Evolutionary conservation across 23 red algal genomes (phyloP).

Genomic region (Agarophyton chilense): DNA sequence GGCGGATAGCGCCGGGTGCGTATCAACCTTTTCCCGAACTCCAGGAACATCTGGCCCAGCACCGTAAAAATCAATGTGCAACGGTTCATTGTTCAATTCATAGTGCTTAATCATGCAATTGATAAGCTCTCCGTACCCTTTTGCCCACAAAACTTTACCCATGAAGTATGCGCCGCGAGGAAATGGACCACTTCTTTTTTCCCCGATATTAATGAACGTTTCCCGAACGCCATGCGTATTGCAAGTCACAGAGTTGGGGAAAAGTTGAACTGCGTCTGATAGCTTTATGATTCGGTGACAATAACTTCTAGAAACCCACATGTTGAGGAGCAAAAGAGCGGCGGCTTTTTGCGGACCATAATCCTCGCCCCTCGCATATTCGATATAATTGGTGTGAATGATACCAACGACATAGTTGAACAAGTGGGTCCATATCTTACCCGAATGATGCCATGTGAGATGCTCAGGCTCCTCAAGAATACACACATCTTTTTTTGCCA

Average conservation of each 20-base stretch:
- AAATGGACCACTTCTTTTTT: neutral
- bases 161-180: constrained; percentile 74
- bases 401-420: constrained; percentile 77
- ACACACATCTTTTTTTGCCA: constrained; percentile 46
- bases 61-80: constrained; percentile 72
- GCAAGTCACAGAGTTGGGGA: constrained; percentile 71
- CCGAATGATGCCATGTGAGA: constrained; percentile 84
- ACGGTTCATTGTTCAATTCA: neutral
- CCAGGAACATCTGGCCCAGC: constrained; percentile 63
- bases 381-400: constrained; percentile 88
- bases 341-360: constrained; percentile 40
- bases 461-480: constrained; percentile 93
- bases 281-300: constrained; percentile 84
- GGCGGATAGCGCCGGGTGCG: constrained; percentile 33
- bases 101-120: constrained; percentile 50
- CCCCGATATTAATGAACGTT: constrained; percentile 70
- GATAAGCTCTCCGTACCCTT: constrained; percentile 79
- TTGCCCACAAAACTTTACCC: constrained; percentile 84
- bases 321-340: constrained; percentile 68
- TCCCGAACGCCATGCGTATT: constrained; percentile 82
- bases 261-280: constrained; percentile 76
- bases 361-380: constrained; percentile 36
- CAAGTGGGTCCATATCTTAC: constrained; percentile 56
- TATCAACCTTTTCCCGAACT: constrained; percentile 37
- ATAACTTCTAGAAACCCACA: constrained; percentile 73